Conservation (phyloP, 495 filamentous ascomycete species). For the Rhypophila decipiens region DNA sequence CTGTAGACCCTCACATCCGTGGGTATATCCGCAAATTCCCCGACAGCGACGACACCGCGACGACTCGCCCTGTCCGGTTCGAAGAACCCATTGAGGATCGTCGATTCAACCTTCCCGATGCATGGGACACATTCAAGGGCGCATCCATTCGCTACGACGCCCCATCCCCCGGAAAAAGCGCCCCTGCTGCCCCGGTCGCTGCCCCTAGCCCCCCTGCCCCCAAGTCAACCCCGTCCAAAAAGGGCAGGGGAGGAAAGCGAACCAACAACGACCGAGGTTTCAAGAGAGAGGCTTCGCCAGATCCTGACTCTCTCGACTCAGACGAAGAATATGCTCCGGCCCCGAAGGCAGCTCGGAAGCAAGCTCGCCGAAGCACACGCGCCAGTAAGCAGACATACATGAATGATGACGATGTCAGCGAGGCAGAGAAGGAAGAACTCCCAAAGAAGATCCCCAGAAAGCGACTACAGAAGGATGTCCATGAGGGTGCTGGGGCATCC, state of each 20-base stretch:
- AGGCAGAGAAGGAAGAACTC: slow-evolving; percentile 1
- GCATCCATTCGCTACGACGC: neutral
- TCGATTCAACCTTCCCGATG: slow-evolving; percentile 19
- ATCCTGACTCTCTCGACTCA: slow-evolving; percentile 3
- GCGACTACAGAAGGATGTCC: neutral
- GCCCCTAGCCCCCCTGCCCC: neutral
- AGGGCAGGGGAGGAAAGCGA: neutral
- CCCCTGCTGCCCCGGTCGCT: neutral
- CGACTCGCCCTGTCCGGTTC: slow-evolving; percentile 16
- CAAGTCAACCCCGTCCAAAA: neutral
- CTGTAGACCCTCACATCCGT: slow-evolving; percentile 15
- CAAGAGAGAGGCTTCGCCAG: slow-evolving; percentile 4
- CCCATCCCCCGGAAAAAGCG: neutral
- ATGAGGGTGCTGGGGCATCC: neutral
- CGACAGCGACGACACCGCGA: slow-evolving; percentile 3
- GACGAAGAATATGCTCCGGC: slow-evolving; percentile 6
- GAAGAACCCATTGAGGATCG: slow-evolving; percentile 21
- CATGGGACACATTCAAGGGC: slow-evolving; percentile 5
- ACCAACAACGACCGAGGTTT: neutral
- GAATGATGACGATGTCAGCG: slow-evolving; percentile 2
- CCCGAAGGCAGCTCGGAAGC: neutral
- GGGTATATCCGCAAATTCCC: slow-evolving; percentile 22
- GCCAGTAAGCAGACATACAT: neutral
- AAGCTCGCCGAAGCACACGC: slow-evolving; percentile 1
- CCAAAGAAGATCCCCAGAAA: neutral